Conservation (phyloP, 2,329 filamentous ascomycete species). For the Waltergamsia citrina region DNA sequence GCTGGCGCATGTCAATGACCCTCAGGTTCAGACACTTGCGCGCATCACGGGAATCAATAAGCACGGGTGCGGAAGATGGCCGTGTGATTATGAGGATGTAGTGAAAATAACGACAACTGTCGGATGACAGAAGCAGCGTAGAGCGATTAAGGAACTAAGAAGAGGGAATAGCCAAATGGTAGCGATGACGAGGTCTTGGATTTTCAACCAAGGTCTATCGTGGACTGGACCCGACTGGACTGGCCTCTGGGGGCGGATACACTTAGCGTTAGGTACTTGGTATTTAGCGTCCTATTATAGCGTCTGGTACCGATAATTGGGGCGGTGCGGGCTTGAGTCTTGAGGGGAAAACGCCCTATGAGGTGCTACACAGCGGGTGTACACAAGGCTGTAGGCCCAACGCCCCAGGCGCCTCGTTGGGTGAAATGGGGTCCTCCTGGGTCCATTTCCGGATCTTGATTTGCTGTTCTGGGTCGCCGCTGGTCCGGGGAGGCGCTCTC, state of each 20-base stretch:
- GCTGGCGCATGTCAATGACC: conserved; percentile 1
- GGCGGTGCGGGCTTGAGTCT: too few species aligned
- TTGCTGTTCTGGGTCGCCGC: background rate
- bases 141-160: background rate
- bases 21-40: conserved; percentile 1
- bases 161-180: background rate
- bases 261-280: too few species aligned
- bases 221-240: too few species aligned
- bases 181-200: conserved; percentile 1
- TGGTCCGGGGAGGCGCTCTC: background rate
- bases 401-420: too few species aligned
- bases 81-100: background rate
- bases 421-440: too few species aligned
- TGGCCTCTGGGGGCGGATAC: too few species aligned
- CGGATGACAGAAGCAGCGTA: background rate
- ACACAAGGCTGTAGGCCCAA: too few species aligned
- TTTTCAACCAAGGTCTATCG: conserved; percentile 1
- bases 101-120: background rate
- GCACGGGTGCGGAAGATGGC: too few species aligned
- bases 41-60: conserved; percentile 1
- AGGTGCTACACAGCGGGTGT: too few species aligned
- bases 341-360: too few species aligned
- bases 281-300: too few species aligned
- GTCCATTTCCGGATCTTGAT: background rate
- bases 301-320: too few species aligned